Evolutionary conservation across 768 basidiomycete genomes (phyloP), one percentile per base, ranked within the genome.

Genomic region (Boletellus emodensis): DNA sequence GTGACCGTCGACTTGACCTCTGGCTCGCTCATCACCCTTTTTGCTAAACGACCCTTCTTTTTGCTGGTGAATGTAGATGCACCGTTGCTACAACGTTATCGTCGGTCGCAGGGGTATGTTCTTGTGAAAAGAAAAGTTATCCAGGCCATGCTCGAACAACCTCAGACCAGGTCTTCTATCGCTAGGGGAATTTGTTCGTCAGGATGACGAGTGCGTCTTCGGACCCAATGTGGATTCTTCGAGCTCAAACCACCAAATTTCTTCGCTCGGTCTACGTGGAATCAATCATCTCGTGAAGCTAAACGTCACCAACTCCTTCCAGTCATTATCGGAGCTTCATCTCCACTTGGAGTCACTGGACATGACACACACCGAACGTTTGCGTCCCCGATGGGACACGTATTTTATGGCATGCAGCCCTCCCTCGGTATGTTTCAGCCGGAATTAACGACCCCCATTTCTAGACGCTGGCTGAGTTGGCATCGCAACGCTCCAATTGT

Each of bases 381-480:
- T 96, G 26, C 76, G 95, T 41, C 95, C 95, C 3, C 78, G 80
- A 14, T 98, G 95, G 95, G 95, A 98, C 65, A 82, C 85, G 0
- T 98, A 98, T 69, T 98, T 98, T 67, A 98, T 98, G 95, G 92
- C 87, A 52, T 52, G 77, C 49, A 22, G 40, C 39, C 32, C 44
- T 12, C 52, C 41, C 24, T 40, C 9, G 15, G 20, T 9, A 6
- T 17, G 40, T 4, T 48, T 17, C 1, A 26, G 17, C 37, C 17
- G 41, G 46, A 49, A 38, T 40, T 58, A 37, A 62, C 52, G 22
- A 6, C 24, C 10, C n/a, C 8, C 15, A 33, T 45, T 48, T 36
- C 24, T 59, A 93, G 90, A 93, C 87, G 4, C 75, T 97, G 30
- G 94, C 95, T 13, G 86, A 87, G 15, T 78, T 97, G 34, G 94